phyloP scores from a whole-genome alignment of 2,329 filamentous ascomycete species.

The Talaromyces islandicus region DNA sequence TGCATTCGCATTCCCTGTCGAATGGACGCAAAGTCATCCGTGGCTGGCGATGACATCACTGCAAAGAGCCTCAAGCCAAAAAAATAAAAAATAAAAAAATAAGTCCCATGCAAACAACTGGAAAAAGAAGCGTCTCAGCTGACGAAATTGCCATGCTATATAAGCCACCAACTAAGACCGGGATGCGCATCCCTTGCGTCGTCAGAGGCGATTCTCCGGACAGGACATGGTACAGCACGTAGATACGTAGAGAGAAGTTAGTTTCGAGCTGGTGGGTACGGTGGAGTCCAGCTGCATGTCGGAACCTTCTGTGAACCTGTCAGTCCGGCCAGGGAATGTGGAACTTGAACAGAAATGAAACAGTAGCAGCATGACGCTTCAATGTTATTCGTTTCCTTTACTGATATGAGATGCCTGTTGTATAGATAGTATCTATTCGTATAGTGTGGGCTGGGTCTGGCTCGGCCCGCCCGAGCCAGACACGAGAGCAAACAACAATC shows the following conservation, averaged over 20 bases:
- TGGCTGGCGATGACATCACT: background rate
- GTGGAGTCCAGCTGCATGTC: too few relatives aligned
- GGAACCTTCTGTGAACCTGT: background rate
- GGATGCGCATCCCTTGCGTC: background rate
- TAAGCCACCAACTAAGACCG: background rate
- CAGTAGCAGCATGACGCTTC: too few relatives aligned
- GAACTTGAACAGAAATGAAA: background rate
- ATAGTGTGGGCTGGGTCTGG: background rate
- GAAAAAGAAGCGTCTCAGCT: background rate
- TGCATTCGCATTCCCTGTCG: background rate
- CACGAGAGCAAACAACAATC: background rate
- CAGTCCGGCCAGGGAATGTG: background rate
- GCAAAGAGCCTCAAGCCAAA: background rate
- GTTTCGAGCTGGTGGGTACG: too few relatives aligned
- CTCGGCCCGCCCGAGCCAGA: slow-evolving; percentile 11
- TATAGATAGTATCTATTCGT: too few relatives aligned
- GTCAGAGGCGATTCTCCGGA: background rate
- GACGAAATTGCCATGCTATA: background rate
- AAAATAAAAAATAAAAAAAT: too few relatives aligned
- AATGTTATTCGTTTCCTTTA: background rate
- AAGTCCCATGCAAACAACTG: background rate
- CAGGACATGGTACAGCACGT: background rate
- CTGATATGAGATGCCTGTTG: too few relatives aligned
- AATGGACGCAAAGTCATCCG: too few relatives aligned
- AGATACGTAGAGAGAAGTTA: too few relatives aligned